Percentiles rank a stretch among this genome's conserved stretches.
phyloP scores from a whole-genome alignment of 2,329 filamentous ascomycete genomes.

The Proliferodiscus dingleyae region DNA sequence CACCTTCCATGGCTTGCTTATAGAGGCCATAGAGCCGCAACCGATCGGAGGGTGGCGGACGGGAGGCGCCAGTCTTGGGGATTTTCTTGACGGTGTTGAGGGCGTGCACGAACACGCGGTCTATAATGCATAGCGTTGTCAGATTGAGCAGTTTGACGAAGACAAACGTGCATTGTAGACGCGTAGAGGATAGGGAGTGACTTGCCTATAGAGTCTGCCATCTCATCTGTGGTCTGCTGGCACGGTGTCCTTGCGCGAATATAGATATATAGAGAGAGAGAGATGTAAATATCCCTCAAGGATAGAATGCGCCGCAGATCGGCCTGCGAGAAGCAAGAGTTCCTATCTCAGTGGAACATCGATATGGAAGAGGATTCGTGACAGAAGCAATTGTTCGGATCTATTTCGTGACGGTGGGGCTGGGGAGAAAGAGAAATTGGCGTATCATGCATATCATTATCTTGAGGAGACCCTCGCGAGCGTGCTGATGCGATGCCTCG shows the following conservation, averaged over 20 bases:
- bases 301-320: not conserved
- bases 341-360: slow-evolving; percentile 5
- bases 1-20: slow-evolving; percentile 98
- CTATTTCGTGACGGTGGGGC: too few species aligned
- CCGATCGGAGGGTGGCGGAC: slow-evolving; percentile 79
- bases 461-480: slow-evolving; percentile 2
- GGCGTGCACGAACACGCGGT: slow-evolving; percentile 97
- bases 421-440: slow-evolving; percentile 10
- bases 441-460: slow-evolving; percentile 19
- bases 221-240: slow-evolving; percentile 30
- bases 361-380: too few species aligned
- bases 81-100: slow-evolving; percentile 99
- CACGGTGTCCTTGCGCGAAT: too few species aligned
- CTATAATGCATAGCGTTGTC: slow-evolving; percentile 41
- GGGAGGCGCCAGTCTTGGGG: slow-evolving; percentile 82
- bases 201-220: slow-evolving; percentile 51
- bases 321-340: not conserved
- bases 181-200: slow-evolving; percentile 4
- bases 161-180: slow-evolving; percentile 1
- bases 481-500: slow-evolving; percentile 8
- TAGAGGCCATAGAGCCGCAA: slow-evolving; percentile 95
- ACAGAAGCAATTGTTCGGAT: too few species aligned
- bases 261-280: too few species aligned
- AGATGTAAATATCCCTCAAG: too few species aligned
- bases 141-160: not conserved